Percentiles rank a stretch among this genome's conserved stretches.
Conservation (phyloP, 2,329 filamentous ascomycete genomes). For the Talaromyces pinophilus region DNA sequence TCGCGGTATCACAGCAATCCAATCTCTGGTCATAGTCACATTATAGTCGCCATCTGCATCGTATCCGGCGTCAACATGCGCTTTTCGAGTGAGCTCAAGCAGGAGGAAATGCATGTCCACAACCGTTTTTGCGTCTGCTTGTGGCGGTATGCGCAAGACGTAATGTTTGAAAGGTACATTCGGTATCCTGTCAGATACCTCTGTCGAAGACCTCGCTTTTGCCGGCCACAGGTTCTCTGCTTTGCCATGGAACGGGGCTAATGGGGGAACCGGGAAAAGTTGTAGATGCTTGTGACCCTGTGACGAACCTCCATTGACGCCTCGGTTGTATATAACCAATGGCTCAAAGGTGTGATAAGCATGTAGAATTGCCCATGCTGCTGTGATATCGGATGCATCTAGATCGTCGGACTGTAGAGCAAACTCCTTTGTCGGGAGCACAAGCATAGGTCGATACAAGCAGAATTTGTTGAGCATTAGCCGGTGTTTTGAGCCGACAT, state of each 20-base stretch:
- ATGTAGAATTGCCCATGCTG: slow-evolving; percentile 41
- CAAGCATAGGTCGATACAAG: slow-evolving; percentile 38
- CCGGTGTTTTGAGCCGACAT: slow-evolving; percentile 27
- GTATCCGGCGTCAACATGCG: slow-evolving; percentile 24
- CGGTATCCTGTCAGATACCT: slow-evolving; percentile 26
- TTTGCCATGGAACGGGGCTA: slow-evolving; percentile 25
- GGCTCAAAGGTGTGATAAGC: slow-evolving; percentile 29
- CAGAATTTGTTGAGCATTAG: slow-evolving; percentile 32
- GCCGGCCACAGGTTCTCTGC: slow-evolving; percentile 26
- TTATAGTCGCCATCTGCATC: slow-evolving; percentile 30
- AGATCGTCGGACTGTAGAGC: slow-evolving; percentile 36
- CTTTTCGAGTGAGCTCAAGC: slow-evolving; percentile 26
- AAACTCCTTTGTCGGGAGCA: slow-evolving; percentile 44
- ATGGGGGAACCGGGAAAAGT: slow-evolving; percentile 38
- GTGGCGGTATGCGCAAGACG: slow-evolving; percentile 29
- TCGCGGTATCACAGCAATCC: slow-evolving; percentile 30
- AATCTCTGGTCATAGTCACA: slow-evolving; percentile 32
- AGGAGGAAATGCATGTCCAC: slow-evolving; percentile 27
- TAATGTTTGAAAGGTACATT: slow-evolving; percentile 32
- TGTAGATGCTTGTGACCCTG: slow-evolving; percentile 52
- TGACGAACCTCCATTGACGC: slow-evolving; percentile 46
- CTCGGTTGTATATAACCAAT: slow-evolving; percentile 51
- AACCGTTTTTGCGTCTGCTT: slow-evolving; percentile 20
- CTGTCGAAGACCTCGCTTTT: slow-evolving; percentile 26
- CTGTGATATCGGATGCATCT: slow-evolving; percentile 38